Base-by-base conservation (phyloP, 345 rosid species). In the Citrus maxima region DNA sequence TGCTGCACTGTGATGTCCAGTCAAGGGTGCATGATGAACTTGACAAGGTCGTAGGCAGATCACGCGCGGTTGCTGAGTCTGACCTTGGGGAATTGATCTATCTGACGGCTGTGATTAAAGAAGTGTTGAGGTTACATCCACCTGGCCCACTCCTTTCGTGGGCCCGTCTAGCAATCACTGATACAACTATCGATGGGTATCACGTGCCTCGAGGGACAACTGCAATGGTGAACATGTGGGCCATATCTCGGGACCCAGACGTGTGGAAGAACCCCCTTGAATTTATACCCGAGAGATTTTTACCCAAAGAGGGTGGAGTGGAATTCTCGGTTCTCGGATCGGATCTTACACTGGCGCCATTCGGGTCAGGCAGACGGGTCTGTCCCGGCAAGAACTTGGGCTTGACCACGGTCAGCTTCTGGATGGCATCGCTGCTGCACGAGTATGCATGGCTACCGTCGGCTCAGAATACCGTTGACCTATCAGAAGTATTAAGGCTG, bases 221-320 rank as follows among this genome's bases (percentile, higher is more conserved):
- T 0, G 96, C 97, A 3, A 93, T 93, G 96, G 97, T 94, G 71
- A 94, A 94, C 83, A 94, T 94, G 98, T 94, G 98, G 98, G 98
- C 98, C 85, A 91, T 94, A 27, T 77, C 89, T 5, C 81, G 95
- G 87, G 98, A 94, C 87, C 93, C 92, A 18, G 76, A 86, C 4
- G 85, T 84, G 67, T 94, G 98, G 98, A 77, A 62, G 5, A 86
- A 93, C 88, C 95, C 98, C 10, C 85, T 87, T 62, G 79, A 81
- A 80, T 93, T 90, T 80, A 84, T 72, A 80, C 96, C 97, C 10
- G 95, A 89, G 22, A 80, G 98, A 65, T 94, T 94, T 73, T 67
- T 89, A 63, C 67, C 83, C 2, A 60, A 77, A 58, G 85, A 83
- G 4, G 88, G 80, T 0, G 90, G 84, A 37, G 72, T 70, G 74